A percentile compares a stretch with the other conserved stretches of the same genome.
phyloP scores from a whole-genome alignment of 192 early-diverging fungal genomes.

The Lunasporangiospora selenospora region DNA sequence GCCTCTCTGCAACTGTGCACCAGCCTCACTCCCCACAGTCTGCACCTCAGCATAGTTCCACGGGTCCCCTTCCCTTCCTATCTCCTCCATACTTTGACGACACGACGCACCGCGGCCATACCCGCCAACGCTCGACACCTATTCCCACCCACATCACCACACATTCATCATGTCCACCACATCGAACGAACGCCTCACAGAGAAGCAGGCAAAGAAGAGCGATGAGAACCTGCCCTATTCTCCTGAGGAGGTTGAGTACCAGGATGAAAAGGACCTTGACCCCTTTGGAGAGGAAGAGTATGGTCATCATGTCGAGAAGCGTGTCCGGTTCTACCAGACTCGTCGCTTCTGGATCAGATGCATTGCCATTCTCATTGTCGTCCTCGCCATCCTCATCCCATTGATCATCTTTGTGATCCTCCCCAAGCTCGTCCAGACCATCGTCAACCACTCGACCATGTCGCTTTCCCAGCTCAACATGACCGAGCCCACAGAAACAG shows the following conservation, averaged over 20 bases:
- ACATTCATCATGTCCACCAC: constrained; percentile 11
- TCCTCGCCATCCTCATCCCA: constrained; percentile 52
- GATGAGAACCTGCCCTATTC: constrained; percentile 24
- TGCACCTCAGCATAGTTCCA: too few species aligned
- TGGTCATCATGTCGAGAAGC: constrained; percentile 26
- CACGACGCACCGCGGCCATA: too few species aligned
- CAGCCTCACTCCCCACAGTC: too few species aligned
- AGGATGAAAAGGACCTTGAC: constrained; percentile 19
- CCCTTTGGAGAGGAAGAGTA: too few species aligned
- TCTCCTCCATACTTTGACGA: too few species aligned
- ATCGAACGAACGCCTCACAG: constrained; percentile 32
- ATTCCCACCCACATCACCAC: neutral
- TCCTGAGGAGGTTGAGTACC: constrained; percentile 30
- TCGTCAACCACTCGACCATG: constrained; percentile 54
- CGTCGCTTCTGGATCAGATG: constrained; percentile 59
- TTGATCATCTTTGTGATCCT: constrained; percentile 58
- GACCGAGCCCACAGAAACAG: constrained; percentile 50
- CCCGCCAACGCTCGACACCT: too few species aligned
- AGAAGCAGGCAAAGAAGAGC: constrained; percentile 2
- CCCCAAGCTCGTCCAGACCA: constrained; percentile 55
- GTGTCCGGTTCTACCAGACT: constrained; percentile 50
- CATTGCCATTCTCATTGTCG: constrained; percentile 35
- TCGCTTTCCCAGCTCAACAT: constrained; percentile 49
- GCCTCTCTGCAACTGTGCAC: too few species aligned
- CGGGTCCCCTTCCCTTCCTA: too few species aligned